Evolutionary conservation across 2,329 filamentous ascomycete genomes (phyloP).

Genomic region (Blastomyces silverae): DNA sequence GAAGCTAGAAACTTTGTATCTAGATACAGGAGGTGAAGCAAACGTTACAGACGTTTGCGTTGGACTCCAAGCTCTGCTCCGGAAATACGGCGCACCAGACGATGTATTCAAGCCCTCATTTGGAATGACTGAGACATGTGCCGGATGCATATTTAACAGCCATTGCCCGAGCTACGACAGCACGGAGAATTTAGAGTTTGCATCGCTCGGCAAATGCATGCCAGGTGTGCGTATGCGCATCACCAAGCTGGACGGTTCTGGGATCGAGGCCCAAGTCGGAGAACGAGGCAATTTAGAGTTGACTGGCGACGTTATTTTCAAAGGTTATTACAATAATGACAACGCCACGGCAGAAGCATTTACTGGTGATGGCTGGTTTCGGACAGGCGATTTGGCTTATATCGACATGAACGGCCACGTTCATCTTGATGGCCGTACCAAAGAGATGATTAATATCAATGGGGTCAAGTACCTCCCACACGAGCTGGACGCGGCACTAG

Average conservation of each 20-base stretch:
- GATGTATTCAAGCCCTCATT: conserved; percentile 25
- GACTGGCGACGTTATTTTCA: conserved; percentile 25
- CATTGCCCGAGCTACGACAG: conserved; percentile 17
- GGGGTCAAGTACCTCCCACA: conserved; percentile 34
- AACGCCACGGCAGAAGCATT: conserved; percentile 27
- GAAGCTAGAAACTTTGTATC: not conserved
- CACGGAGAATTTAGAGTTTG: conserved; percentile 17
- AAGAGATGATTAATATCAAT: conserved; percentile 42
- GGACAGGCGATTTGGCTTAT: conserved; percentile 27
- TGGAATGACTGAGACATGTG: conserved; percentile 23
- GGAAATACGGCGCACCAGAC: conserved; percentile 23
- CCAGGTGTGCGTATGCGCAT: conserved; percentile 25
- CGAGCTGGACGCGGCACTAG: conserved; percentile 34
- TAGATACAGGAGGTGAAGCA: not conserved
- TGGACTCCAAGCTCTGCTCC: conserved; percentile 16
- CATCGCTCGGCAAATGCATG: conserved; percentile 24
- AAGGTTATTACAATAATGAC: conserved; percentile 30
- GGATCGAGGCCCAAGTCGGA: conserved; percentile 2
- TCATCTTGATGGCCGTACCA: conserved; percentile 34
- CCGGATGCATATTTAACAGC: conserved; percentile 16
- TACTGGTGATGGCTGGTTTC: conserved; percentile 32
- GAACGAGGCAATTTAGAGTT: conserved; percentile 25
- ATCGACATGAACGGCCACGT: conserved; percentile 33
- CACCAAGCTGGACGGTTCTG: conserved; percentile 3
- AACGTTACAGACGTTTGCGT: not conserved